These are phyloP conservation scores for Psidium friedrichsthalianum DNA, from an alignment of 345 rosid species.

Conservation along the genomic window DNA sequence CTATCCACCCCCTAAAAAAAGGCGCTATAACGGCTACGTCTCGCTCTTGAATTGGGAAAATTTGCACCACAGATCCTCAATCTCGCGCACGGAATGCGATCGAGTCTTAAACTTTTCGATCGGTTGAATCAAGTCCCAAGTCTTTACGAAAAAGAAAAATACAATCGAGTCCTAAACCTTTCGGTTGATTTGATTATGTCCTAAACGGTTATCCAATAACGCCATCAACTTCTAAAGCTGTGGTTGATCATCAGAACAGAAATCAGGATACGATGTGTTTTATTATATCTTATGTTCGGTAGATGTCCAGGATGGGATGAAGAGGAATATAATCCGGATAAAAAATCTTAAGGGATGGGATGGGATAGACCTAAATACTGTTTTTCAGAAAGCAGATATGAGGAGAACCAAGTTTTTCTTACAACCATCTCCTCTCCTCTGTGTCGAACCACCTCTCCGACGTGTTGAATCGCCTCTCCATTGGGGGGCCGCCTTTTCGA, in stretches of 20 bases:
- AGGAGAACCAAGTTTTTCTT: too few species aligned
- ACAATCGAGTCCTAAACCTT: rapidly evolving
- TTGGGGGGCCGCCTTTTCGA: too few species aligned
- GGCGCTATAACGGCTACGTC: not conserved
- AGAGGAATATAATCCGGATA: too few species aligned
- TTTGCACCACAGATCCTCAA: not conserved
- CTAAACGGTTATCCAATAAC: not conserved
- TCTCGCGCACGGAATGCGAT: rapidly evolving
- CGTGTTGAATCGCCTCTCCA: too few species aligned
- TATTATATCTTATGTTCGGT: too few species aligned
- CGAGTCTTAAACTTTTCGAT: not conserved
- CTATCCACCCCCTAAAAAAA: not conserved
- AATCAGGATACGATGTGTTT: too few species aligned
- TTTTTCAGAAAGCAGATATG: too few species aligned
- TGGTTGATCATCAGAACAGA: not conserved
- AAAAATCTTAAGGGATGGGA: too few species aligned
- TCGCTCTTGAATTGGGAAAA: not conserved
- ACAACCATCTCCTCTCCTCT: too few species aligned
- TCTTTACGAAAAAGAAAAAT: not conserved
- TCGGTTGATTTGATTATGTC: not conserved
- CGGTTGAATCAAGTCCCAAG: not conserved
- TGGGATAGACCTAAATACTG: too few species aligned
- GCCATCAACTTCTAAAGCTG: not conserved
- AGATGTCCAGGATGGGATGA: too few species aligned
- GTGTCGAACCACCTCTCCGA: too few species aligned